Conservation (phyloP, 306 rosid species). For the Vigna radiata region DNA sequence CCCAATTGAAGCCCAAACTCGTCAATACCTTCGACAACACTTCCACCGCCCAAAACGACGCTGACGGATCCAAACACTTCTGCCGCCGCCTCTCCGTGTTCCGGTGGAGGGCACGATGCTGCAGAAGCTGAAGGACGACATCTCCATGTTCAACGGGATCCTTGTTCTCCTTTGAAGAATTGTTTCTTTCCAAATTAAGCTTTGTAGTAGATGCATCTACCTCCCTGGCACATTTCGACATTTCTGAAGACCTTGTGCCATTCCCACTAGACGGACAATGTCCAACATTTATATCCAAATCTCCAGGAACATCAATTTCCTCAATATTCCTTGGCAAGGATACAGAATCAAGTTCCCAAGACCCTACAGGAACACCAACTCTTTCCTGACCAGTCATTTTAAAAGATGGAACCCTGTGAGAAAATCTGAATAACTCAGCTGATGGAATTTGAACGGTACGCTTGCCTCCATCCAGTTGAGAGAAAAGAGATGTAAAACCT, state of each 20-base stretch:
- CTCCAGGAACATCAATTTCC: slow-evolving; percentile 46
- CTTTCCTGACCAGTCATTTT: slow-evolving; percentile 78
- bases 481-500: slow-evolving; percentile 75
- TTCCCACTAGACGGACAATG: background rate
- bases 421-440: slow-evolving; percentile 72
- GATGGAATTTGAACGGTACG: slow-evolving; percentile 53
- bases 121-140: too few relatives aligned
- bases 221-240: background rate
- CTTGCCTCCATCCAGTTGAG: slow-evolving; percentile 51
- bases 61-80: too few relatives aligned
- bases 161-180: background rate
- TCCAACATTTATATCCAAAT: slow-evolving; percentile 44
- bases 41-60: too few relatives aligned
- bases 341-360: slow-evolving; percentile 85
- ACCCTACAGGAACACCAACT: slow-evolving; percentile 71
- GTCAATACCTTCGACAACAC: too few relatives aligned
- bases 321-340: slow-evolving; percentile 58
- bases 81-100: too few relatives aligned
- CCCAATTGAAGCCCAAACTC: too few relatives aligned
- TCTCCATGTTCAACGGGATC: slow-evolving; percentile 10
- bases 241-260: background rate
- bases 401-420: slow-evolving; percentile 85
- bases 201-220: background rate
- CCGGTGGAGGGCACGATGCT: too few relatives aligned
- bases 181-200: background rate